Conservation (phyloP, 371 early-diverging fungal species). For the Synchytrium microbalum region DNA sequence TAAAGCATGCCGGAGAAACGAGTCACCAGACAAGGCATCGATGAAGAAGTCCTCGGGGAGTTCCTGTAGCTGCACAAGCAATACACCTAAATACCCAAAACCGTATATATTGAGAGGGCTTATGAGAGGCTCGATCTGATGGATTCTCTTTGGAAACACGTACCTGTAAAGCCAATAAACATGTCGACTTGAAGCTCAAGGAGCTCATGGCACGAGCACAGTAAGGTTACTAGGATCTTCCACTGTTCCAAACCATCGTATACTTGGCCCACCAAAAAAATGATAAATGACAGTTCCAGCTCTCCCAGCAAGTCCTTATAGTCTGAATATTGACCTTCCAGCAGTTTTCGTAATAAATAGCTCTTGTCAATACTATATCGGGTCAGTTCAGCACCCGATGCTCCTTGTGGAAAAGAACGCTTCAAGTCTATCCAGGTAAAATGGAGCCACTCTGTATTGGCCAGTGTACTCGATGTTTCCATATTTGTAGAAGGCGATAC, state of each 20-base stretch:
- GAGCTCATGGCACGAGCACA: conserved; percentile 58
- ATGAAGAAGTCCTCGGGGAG: conserved; percentile 76
- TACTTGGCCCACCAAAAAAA: conserved; percentile 74
- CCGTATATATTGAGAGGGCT: neutral
- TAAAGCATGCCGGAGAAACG: conserved; percentile 47
- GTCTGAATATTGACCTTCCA: conserved; percentile 34
- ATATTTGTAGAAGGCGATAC: conserved; percentile 42
- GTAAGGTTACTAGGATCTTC: conserved; percentile 68
- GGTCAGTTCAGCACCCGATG: conserved; percentile 62
- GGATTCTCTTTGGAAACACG: conserved; percentile 1
- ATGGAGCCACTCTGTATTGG: conserved; percentile 19
- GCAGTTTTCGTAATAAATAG: conserved; percentile 58
- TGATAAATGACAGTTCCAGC: conserved; percentile 70
- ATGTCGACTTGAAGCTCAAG: conserved; percentile 27
- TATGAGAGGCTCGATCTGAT: neutral
- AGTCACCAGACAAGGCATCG: conserved; percentile 61
- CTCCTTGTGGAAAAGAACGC: conserved; percentile 68
- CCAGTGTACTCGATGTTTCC: conserved; percentile 28
- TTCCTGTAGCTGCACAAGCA: conserved; percentile 59
- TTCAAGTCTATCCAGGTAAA: conserved; percentile 61
- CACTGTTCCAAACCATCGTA: conserved; percentile 84
- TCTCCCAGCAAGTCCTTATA: conserved; percentile 59
- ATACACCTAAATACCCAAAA: conserved; percentile 26
- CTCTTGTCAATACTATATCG: conserved; percentile 85
- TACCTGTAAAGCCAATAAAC: conserved; percentile 56